Percentiles rank a stretch among this genome's conserved stretches.
These are phyloP conservation scores for Artemisia princeps DNA, from an alignment of 140 eudicot genomes.

Conservation along the genomic window DNA sequence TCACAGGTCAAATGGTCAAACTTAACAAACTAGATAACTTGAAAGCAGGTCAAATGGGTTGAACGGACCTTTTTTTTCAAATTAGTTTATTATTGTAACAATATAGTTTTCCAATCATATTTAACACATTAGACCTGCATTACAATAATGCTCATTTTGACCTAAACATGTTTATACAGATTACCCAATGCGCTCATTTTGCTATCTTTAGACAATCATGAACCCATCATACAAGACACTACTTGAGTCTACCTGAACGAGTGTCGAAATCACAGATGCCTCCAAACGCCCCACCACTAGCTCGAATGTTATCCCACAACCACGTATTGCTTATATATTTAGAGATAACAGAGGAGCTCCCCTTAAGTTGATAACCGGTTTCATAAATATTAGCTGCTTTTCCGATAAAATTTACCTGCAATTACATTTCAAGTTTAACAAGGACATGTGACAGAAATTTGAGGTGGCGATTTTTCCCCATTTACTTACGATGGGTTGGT, in stretches of 20 bases:
- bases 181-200: conserved; percentile 7
- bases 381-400: conserved; percentile 78
- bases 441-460: neutral
- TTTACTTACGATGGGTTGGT: conserved; percentile 3
- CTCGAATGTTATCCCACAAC: conserved; percentile 92
- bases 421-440: conserved; percentile 10
- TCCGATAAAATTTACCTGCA: conserved; percentile 79
- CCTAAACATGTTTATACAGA: neutral
- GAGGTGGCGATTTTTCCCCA: neutral
- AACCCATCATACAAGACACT: neutral
- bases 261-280: conserved; percentile 82
- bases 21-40: neutral
- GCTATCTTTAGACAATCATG: conserved; percentile 3
- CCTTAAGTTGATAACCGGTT: conserved; percentile 65
- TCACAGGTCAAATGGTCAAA: conserved; percentile 1
- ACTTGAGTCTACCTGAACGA: conserved; percentile 56
- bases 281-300: conserved; percentile 89
- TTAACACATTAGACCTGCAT: neutral
- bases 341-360: conserved; percentile 79
- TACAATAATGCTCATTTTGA: neutral
- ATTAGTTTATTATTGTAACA: neutral
- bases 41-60: neutral
- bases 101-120: neutral
- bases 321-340: conserved; percentile 67
- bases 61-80: neutral